These are phyloP conservation scores for Actinomortierella ambigua DNA, from an alignment of 371 early-diverging fungal genomes.

Conservation along the genomic window DNA sequence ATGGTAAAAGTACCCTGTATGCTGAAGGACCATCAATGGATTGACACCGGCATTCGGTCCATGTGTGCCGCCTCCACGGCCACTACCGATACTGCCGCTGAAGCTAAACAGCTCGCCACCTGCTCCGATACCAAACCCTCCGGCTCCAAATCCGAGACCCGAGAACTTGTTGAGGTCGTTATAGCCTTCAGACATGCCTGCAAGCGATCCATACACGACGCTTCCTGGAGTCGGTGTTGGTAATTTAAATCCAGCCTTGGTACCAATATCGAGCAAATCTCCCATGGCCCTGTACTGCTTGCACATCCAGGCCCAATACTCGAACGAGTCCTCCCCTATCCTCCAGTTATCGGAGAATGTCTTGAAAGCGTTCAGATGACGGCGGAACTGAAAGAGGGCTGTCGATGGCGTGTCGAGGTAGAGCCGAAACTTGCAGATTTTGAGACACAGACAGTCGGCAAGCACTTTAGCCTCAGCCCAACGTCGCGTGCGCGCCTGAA, in stretches of 20 bases:
- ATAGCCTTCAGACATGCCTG: constrained; percentile 38
- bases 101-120: constrained; percentile 28
- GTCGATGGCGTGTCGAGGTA: constrained; percentile 69
- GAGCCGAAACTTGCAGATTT: constrained; percentile 77
- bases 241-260: constrained; percentile 68
- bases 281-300: constrained; percentile 83
- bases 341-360: constrained; percentile 58
- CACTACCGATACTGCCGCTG: constrained; percentile 38
- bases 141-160: constrained; percentile 23
- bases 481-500: constrained; percentile 56
- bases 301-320: constrained; percentile 86
- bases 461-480: constrained; percentile 68
- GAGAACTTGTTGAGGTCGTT: constrained; percentile 42
- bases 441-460: constrained; percentile 76
- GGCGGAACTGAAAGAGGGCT: constrained; percentile 71
- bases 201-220: constrained; percentile 31
- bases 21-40: constrained; percentile 75
- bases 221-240: constrained; percentile 60
- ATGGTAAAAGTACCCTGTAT: constrained; percentile 86
- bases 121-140: constrained; percentile 39
- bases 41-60: constrained; percentile 49
- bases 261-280: constrained; percentile 75
- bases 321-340: constrained; percentile 70
- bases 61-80: constrained; percentile 44
- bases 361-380: constrained; percentile 69